A percentile compares a stretch with the other conserved stretches of the same genome.
phyloP scores from a whole-genome alignment of 345 rosid species.

The Raphanus sativus region DNA sequence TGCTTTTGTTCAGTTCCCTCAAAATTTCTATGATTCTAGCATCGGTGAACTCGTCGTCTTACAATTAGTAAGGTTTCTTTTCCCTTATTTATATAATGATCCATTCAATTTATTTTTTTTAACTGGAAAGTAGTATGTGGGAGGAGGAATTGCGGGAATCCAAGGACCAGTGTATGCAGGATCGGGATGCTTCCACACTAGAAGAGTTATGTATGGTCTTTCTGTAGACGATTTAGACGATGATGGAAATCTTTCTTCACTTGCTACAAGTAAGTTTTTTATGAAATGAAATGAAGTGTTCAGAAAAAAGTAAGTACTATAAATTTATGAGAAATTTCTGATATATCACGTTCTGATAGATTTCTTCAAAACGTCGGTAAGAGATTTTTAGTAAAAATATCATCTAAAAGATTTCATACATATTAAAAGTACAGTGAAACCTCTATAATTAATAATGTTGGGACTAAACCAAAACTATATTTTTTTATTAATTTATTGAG shows the following conservation, averaged over 20 bases:
- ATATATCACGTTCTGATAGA: not conserved
- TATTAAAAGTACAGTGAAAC: no score
- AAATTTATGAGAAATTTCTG: not conserved
- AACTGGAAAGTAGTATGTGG: conserved; percentile 19
- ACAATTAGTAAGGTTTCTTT: conserved; percentile 18
- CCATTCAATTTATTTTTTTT: not conserved
- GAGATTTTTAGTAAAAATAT: not conserved
- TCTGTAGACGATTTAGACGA: conserved; percentile 35
- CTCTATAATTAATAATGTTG: no score
- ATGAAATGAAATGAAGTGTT: no score
- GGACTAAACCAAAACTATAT: no score
- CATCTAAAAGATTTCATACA: not conserved
- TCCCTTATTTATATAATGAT: not conserved
- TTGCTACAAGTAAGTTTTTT: conserved; percentile 8
- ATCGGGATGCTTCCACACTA: conserved; percentile 60
- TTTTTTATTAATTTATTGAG: no score
- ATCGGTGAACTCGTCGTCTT: conserved; percentile 37
- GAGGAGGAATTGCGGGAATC: conserved; percentile 50
- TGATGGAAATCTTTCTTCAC: conserved; percentile 24
- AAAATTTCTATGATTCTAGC: conserved; percentile 43
- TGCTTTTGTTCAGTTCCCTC: conserved; percentile 61
- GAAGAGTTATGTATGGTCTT: conserved; percentile 61
- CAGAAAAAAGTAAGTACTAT: not conserved
- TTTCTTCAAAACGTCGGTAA: not conserved
- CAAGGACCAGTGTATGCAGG: conserved; percentile 58